Base-by-base conservation (phyloP, 1,284 basidiomycete genomes). In the Cerrena zonata region DNA sequence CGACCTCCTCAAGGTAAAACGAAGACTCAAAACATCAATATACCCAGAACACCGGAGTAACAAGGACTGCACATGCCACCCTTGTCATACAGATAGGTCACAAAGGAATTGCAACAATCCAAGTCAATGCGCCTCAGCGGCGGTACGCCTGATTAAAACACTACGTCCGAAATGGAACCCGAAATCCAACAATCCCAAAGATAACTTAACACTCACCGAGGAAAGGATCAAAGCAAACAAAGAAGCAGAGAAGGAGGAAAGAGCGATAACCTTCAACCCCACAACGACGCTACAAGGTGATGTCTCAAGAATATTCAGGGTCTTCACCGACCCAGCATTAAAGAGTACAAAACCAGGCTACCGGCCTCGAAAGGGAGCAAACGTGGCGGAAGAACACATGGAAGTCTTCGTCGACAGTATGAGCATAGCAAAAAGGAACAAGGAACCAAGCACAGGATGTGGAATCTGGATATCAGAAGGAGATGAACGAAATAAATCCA, bases 241-340 rank as follows among this genome's bases (percentile, higher is more conserved):
- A 7, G 13, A 12, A 12, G 44, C 18, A 5, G 10, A 36, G 27
- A 40, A 39, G 4, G n/a, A 47, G 2, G 24, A 48, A 2, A 34
- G 13, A 23, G 7, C 3, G 39, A 13, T 25, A 7, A 27, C 13
- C 7, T 45, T 45, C 26, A 30, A 45, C n/a, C n/a, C n/a, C n/a
- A n/a, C n/a, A n/a, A n/a, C n/a, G n/a, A n/a, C n/a, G n/a, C n/a
- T n/a, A n/a, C 44, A 30, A 3, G 25, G 12, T 5, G 37, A 53
- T 5, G 51, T n/a, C 21, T 48, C 49, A 19, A 36, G 52, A 38
- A 48, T 54, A 4, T 52, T 54, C n/a, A n/a, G 34, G 34, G n/a
- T 11, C 19, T 23, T 47, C 27, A 30, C 53, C 13, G 21, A 41
- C 19, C 43, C 10, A n/a, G 12, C 22, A 41, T 39, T 15, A 18